Evolutionary conservation across 2,329 filamentous ascomycete species (phyloP), one percentile per base, ranked within the genome.

Genomic region (Ceratocystis eucalypticola): DNA sequence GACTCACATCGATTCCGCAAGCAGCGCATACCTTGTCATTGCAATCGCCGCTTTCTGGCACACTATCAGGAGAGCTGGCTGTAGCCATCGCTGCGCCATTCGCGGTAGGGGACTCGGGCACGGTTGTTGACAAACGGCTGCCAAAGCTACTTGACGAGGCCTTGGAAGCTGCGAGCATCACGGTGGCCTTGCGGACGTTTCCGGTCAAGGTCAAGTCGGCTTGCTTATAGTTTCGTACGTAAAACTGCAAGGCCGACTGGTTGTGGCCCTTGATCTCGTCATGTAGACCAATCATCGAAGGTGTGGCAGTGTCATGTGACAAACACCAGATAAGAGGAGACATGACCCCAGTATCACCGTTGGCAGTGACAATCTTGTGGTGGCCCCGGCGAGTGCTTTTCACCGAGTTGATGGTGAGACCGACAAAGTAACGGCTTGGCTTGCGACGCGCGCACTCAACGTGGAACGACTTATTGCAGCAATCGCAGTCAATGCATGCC

Each of bases 271-370:
- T 65, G 41, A 67, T 37, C 17, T 37, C 33, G 37, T 67, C 66
- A 33, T 65, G 30, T 20, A 67, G 46, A 20, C 33, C 62, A 30
- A 67, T 65, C 53, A 25, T 50, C n/a, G 46, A 37, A 17, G 84
- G 84, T 75, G 91, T 91, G 55, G 84, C 79, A 3, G 84, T 81
- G n/a, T 81, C 76, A 74, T 99, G 94, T 65, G 94, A 88, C 73
- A 92, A 91, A 79, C 94, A 99, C 88, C 91, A 96, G 6, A 97
- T 82, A 5, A 83, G 86, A 1, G 94, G 88, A n/a, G 85, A 85
- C 80, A 95, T 88, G n/a, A 82, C 83, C 15, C 94, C 94, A 41
- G 81, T 87, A 72, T 96, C 92, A 17, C 85, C 85, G 55, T 89
- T 89, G 45, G 97, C 81, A 55, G 85, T 91, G 50, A 96, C 88